Evolutionary conservation across 441 rosid genomes (phyloP).

Genomic region (Jatropha multifida): DNA sequence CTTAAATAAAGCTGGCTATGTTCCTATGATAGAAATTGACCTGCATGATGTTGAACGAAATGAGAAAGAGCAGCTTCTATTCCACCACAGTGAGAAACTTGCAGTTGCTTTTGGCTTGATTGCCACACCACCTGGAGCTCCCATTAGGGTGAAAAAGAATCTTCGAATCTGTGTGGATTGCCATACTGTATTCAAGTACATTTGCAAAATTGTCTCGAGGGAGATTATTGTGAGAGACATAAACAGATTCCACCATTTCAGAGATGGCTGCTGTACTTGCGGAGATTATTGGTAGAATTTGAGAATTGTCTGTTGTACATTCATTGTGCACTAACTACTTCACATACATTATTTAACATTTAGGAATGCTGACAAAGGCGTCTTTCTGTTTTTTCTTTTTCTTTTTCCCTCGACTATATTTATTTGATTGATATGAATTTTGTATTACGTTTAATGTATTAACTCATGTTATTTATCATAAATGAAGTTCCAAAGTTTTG

Average conservation of each 20-base stretch:
- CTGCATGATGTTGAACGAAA: slow-evolving; percentile 60
- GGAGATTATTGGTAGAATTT: slow-evolving; percentile 61
- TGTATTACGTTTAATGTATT: background rate
- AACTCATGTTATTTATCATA: background rate
- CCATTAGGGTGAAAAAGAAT: slow-evolving; percentile 70
- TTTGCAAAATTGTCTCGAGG: slow-evolving; percentile 50
- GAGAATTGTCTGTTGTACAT: background rate
- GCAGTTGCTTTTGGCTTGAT: slow-evolving; percentile 78
- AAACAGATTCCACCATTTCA: slow-evolving; percentile 67
- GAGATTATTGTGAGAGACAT: slow-evolving; percentile 65
- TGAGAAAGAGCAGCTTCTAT: slow-evolving; percentile 58
- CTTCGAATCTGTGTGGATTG: slow-evolving; percentile 65
- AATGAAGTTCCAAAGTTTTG: background rate
- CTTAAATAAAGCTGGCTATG: slow-evolving; percentile 58
- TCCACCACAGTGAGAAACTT: slow-evolving; percentile 70
- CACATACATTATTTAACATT: background rate
- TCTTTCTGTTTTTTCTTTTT: background rate
- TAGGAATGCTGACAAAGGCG: background rate
- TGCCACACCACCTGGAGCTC: slow-evolving; percentile 56
- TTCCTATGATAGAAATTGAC: slow-evolving; percentile 59
- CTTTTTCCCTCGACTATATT: too few species aligned
- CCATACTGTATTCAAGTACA: slow-evolving; percentile 54
- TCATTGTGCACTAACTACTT: background rate
- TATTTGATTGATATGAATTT: background rate
- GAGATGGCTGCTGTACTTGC: slow-evolving; percentile 63